phyloP scores from a whole-genome alignment of 805 yeast species.

The Grigorovia jiainica region DNA sequence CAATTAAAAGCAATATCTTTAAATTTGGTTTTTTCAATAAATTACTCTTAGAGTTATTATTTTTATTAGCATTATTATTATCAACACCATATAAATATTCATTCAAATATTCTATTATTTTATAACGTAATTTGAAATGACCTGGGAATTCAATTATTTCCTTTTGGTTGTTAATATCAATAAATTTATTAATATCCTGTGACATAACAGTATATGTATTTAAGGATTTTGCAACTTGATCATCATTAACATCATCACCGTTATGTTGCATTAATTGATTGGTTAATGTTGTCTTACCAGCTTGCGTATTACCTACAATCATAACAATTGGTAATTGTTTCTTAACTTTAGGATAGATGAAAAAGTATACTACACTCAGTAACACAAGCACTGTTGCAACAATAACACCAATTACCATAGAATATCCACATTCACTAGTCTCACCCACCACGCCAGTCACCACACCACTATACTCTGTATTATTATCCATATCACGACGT shows the following conservation, averaged over 20 bases:
- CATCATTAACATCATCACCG: neutral
- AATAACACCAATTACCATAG: neutral
- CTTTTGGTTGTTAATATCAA: conserved; percentile 31
- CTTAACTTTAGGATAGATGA: neutral
- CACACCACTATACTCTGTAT: no score
- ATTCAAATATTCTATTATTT: neutral
- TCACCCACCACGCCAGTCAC: no score
- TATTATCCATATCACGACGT: no score
- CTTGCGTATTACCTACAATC: neutral
- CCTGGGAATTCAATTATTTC: conserved; percentile 79
- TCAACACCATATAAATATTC: neutral
- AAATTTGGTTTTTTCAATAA: conserved; percentile 19
- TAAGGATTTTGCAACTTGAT: no score
- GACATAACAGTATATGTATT: conserved; percentile 45
- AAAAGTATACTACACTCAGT: neutral
- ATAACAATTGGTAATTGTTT: neutral
- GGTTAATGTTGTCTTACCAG: neutral
- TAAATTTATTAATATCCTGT: conserved; percentile 37
- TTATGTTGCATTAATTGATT: neutral
- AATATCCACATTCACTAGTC: neutral
- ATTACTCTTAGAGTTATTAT: conserved; percentile 42
- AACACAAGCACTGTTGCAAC: neutral
- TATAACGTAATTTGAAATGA: conserved; percentile 60
- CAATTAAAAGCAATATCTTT: neutral
- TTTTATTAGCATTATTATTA: neutral